These are phyloP conservation scores for Fusarium foetens DNA, from an alignment of 2,329 filamentous ascomycete species.

Conservation along the genomic window DNA sequence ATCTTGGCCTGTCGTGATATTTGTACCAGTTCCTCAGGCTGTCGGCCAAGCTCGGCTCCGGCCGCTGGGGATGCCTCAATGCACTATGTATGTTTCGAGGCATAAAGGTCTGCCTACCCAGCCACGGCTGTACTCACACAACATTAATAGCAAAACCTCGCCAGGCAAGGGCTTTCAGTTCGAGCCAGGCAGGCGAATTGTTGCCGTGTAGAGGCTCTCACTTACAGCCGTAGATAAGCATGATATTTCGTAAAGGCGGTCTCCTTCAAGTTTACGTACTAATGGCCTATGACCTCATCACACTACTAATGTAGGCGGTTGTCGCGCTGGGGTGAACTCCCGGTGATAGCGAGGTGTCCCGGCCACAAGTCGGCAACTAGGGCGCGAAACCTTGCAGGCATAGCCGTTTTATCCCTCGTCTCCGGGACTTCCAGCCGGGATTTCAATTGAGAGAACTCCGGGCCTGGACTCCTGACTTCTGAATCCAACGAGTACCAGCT, in stretches of 20 bases:
- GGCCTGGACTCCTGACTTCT: constrained; percentile 2
- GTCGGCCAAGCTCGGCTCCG: constrained; percentile 1
- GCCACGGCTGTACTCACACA: background rate
- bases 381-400: constrained; percentile 32
- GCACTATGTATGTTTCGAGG: background rate
- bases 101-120: background rate
- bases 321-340: constrained; percentile 27
- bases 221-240: constrained; percentile 4
- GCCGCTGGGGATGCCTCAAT: background rate
- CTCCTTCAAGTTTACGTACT: background rate
- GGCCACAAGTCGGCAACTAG: constrained; percentile 40
- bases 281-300: constrained; percentile 43
- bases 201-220: constrained; percentile 1
- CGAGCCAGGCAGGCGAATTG: background rate
- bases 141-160: background rate
- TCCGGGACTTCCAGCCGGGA: constrained; percentile 27
- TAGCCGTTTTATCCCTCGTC: constrained; percentile 30
- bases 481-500: background rate
- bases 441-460: constrained; percentile 1
- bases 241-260: constrained; percentile 5
- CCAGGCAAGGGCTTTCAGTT: background rate
- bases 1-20: background rate
- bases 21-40: background rate
- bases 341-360: constrained; percentile 29
- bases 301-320: constrained; percentile 25